Percentiles rank a stretch among this genome's conserved stretches.
phyloP scores from a whole-genome alignment of 805 yeast species.

The Wickerhamomyces subpelliculosus region DNA sequence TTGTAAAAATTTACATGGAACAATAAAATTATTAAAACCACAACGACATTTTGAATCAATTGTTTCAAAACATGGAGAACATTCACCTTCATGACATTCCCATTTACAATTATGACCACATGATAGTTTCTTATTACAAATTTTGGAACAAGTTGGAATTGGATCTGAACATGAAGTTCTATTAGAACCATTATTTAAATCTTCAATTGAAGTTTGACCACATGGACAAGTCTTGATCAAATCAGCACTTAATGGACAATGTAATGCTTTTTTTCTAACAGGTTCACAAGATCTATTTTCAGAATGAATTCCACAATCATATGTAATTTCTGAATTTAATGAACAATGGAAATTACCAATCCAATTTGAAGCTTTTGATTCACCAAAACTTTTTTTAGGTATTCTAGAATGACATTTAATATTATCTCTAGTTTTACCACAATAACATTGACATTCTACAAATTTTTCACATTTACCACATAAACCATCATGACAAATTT shows the following conservation, averaged over 20 bases:
- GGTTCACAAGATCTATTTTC: slow-evolving; percentile 41
- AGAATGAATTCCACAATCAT: slow-evolving; percentile 61
- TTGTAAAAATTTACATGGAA: slow-evolving; percentile 57
- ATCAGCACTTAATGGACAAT: slow-evolving; percentile 62
- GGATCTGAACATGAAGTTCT: slow-evolving; percentile 68
- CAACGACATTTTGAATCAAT: slow-evolving; percentile 58
- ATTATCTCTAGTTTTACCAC: slow-evolving; percentile 50
- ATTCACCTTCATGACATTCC: slow-evolving; percentile 72
- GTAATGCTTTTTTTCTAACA: slow-evolving; percentile 21
- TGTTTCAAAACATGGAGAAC: slow-evolving; percentile 57
- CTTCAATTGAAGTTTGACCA: slow-evolving; percentile 51
- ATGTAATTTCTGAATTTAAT: slow-evolving; percentile 34
- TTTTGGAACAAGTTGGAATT: slow-evolving; percentile 63
- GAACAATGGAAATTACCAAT: slow-evolving; percentile 47
- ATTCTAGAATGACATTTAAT: slow-evolving; percentile 38
- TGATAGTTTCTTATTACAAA: slow-evolving; percentile 53
- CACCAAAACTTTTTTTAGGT: slow-evolving; percentile 27
- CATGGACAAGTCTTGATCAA: slow-evolving; percentile 67
- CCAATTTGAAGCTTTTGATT: slow-evolving; percentile 30
- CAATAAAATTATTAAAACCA: slow-evolving; percentile 44
- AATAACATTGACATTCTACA: slow-evolving; percentile 55
- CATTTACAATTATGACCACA: slow-evolving; percentile 77
- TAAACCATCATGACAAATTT: slow-evolving; percentile 69
- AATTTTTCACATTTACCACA: slow-evolving; percentile 66
- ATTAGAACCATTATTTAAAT: slow-evolving; percentile 24